Conservation (phyloP, 768 basidiomycete genomes). For the Termitomyces sp. region DNA sequence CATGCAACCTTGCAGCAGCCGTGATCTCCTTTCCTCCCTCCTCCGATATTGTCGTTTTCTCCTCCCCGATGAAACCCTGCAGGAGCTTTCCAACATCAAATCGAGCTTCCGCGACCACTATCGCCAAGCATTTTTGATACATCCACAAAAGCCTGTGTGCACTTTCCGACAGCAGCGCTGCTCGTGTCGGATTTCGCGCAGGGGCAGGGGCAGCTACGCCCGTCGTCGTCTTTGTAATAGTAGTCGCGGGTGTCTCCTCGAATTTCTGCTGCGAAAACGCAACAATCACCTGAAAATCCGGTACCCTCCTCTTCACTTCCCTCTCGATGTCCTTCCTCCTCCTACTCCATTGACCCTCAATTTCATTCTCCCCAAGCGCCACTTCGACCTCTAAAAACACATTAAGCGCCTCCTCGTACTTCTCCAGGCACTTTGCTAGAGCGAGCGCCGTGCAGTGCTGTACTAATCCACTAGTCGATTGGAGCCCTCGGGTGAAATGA, state of each 20-base stretch:
- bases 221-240: not conserved
- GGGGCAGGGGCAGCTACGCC: not conserved
- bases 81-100: conserved; percentile 87
- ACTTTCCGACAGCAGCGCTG: conserved; percentile 68
- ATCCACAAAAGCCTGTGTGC: conserved; percentile 79
- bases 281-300: conserved; percentile 83
- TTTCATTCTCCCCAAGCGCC: conserved; percentile 55
- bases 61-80: conserved; percentile 29
- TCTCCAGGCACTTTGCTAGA: conserved; percentile 68
- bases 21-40: conserved; percentile 19
- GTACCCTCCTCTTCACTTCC: conserved; percentile 70
- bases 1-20: conserved; percentile 25
- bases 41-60: conserved; percentile 11
- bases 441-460: conserved; percentile 82
- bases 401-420: conserved; percentile 52
- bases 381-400: conserved; percentile 41
- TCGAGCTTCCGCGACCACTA: conserved; percentile 67
- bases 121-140: conserved; percentile 75
- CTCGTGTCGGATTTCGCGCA: conserved; percentile 29
- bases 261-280: conserved; percentile 67
- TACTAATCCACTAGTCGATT: conserved; percentile 66
- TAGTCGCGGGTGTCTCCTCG: conserved; percentile 3
- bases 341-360: conserved; percentile 68
- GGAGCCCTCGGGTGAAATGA: conserved; percentile 78
- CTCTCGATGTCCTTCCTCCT: conserved; percentile 61